A percentile compares a stretch with the other conserved stretches of the same genome.
phyloP scores from a whole-genome alignment of 2,329 filamentous ascomycete species.

The Calonectria hawksworthii region DNA sequence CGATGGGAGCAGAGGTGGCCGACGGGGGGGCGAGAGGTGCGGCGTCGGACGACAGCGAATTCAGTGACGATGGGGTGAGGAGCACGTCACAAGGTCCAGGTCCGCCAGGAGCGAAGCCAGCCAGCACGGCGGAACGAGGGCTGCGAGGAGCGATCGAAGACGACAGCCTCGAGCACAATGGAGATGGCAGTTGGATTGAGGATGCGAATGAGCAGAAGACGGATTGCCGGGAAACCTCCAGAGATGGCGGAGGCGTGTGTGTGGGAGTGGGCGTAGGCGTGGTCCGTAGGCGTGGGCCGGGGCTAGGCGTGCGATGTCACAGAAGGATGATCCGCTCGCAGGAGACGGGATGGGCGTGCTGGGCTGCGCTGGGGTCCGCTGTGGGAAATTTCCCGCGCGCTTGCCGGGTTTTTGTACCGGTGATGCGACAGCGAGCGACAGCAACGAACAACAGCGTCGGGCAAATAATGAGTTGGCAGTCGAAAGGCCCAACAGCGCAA shows the following conservation, averaged over 20 bases:
- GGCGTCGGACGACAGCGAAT: constrained; percentile 37
- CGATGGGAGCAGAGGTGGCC: constrained; percentile 44
- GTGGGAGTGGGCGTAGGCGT: constrained; percentile 38
- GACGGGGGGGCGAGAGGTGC: constrained; percentile 35
- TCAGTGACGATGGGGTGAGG: constrained; percentile 46
- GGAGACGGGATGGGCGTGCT: constrained; percentile 20
- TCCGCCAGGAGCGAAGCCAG: constrained; percentile 37
- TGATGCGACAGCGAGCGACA: constrained; percentile 24
- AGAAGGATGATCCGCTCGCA: constrained; percentile 32
- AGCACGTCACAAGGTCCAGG: constrained; percentile 46
- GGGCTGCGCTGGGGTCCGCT: constrained; percentile 25
- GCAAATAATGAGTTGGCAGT: not conserved
- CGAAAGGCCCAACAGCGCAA: constrained; percentile 16
- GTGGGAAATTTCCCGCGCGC: constrained; percentile 42
- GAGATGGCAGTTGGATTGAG: constrained; percentile 32
- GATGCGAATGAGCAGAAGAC: constrained; percentile 25
- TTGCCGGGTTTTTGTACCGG: constrained; percentile 34
- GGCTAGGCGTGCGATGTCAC: constrained; percentile 33
- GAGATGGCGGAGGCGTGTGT: constrained; percentile 43
- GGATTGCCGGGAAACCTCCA: constrained; percentile 37
- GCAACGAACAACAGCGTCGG: constrained; percentile 4
- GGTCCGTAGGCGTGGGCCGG: constrained; percentile 17
- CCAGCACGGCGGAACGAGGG: constrained; percentile 33
- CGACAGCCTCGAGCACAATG: constrained; percentile 38
- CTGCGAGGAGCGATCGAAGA: constrained; percentile 34